Evolutionary conservation across 2,329 filamentous ascomycete genomes (phyloP), one percentile per base, ranked within the genome.

Genomic region (Orbilia brochopaga): DNA sequence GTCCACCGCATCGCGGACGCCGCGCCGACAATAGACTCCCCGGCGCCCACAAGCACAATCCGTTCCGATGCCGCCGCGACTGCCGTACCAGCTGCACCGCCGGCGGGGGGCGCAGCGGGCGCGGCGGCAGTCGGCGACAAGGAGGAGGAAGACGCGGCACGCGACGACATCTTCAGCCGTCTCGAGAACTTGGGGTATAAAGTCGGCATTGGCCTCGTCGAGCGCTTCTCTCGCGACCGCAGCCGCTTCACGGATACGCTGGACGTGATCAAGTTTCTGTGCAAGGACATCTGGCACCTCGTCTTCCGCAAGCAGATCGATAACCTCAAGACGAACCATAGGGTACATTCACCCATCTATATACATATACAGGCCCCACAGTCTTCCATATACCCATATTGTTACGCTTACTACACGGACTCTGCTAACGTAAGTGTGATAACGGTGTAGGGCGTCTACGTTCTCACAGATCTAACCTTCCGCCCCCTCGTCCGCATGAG

Each of bases 281-380:
- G 94, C 85, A 99, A 99, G 82, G 94, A 99, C 79, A 84, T 99
- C 50, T 99, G 94, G 94, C 92, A 87, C 35, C 84, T 97, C 19
- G 86, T 97, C 15, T 99, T 97, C 80, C 86, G 90, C 79, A 99
- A 99, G 81, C 95, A 97, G 80, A 91, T 99, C 78, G 94, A 99
- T 80, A 99, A 99, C 79, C 84, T 99, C 52, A 99, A 99, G 81
- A 99, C 94, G 7, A 99, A 99, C 78, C 94, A 99, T 79, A 84
- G 94, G 76, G 89, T 91, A 82, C 17, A 83, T 76, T 23, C n/a
- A 42, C 5, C n/a, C 37, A 5, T 19, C n/a, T n/a, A n/a, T n/a
- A n/a, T n/a, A n/a, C n/a, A n/a, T n/a, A n/a, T n/a, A n/a, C n/a
- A n/a, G n/a, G n/a, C n/a, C n/a, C n/a, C n/a, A n/a, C n/a, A n/a